Evolutionary conservation across 352 stramenopile species (phyloP).

Genomic region (Phytopythium mirpurense): DNA sequence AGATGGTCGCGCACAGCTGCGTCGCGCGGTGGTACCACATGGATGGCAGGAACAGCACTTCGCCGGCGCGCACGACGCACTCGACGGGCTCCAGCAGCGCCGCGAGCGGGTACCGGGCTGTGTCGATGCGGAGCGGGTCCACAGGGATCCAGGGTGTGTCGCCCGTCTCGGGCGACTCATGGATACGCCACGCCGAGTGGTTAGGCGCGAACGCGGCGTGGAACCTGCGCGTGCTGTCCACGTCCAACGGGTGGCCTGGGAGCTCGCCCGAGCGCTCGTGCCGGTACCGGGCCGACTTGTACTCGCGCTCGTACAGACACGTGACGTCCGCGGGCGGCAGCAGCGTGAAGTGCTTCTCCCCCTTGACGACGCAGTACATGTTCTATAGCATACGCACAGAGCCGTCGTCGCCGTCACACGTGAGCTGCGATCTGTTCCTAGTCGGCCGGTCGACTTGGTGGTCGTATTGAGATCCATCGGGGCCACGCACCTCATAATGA

Average conservation of each 20-base stretch:
- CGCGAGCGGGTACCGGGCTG: constrained; percentile 44
- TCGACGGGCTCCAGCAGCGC: constrained; percentile 46
- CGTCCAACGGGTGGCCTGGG: constrained; percentile 15
- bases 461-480: no score
- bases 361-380: constrained; percentile 96
- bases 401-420: background rate
- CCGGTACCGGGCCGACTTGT: constrained; percentile 53
- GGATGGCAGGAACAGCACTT: constrained; percentile 72
- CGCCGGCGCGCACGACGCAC: constrained; percentile 60
- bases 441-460: no score
- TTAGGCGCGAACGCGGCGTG: constrained; percentile 39
- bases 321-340: constrained; percentile 83
- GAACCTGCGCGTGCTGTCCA: constrained; percentile 32
- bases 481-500: constrained; percentile 85
- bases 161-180: constrained; percentile 37
- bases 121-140: constrained; percentile 64
- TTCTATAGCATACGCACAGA: constrained; percentile 80
- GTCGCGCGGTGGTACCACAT: constrained; percentile 85
- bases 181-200: constrained; percentile 42
- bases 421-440: no score
- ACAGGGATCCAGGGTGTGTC: constrained; percentile 79
- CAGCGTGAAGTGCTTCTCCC: constrained; percentile 94
- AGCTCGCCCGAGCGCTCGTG: constrained; percentile 14
- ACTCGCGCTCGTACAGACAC: constrained; percentile 87
- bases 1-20: constrained; percentile 68